Percentiles rank a stretch among this genome's conserved stretches.
Evolutionary conservation across 805 yeast species (phyloP).

Genomic region (Saccharomycopsis selenospora): DNA sequence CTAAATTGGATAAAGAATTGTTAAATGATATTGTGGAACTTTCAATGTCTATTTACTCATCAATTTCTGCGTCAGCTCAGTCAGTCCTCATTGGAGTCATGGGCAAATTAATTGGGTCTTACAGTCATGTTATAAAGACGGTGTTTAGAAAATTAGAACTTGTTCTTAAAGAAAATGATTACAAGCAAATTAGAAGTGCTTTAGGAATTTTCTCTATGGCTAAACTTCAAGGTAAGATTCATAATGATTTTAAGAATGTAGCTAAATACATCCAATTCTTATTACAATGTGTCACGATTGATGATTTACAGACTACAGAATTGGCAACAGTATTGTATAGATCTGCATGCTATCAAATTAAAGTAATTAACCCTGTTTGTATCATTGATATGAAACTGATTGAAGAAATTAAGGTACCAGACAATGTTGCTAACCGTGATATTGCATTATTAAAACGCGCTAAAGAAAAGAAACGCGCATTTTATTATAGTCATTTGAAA

Average conservation of each 20-base stretch:
- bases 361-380: conserved; percentile 45
- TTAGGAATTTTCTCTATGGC: conserved; percentile 49
- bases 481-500: conserved; percentile 35
- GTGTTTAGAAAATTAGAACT: conserved; percentile 43
- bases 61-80: conserved; percentile 66
- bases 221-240: conserved; percentile 50
- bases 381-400: conserved; percentile 36
- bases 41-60: conserved; percentile 63
- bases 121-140: conserved; percentile 43
- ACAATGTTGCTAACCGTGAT: conserved; percentile 47
- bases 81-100: conserved; percentile 57
- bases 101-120: conserved; percentile 63
- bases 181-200: conserved; percentile 56
- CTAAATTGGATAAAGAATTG: conserved; percentile 53
- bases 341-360: conserved; percentile 34
- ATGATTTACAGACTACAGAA: conserved; percentile 46
- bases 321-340: conserved; percentile 47
- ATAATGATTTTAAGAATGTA: conserved; percentile 49
- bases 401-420: conserved; percentile 52
- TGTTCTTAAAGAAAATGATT: conserved; percentile 43
- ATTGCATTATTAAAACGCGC: conserved; percentile 55
- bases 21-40: conserved; percentile 58
- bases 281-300: conserved; percentile 47
- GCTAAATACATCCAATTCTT: conserved; percentile 41
- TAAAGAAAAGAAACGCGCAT: conserved; percentile 47